phyloP scores from a whole-genome alignment of 352 stramenopile genomes.

The Albugo laibachii region DNA sequence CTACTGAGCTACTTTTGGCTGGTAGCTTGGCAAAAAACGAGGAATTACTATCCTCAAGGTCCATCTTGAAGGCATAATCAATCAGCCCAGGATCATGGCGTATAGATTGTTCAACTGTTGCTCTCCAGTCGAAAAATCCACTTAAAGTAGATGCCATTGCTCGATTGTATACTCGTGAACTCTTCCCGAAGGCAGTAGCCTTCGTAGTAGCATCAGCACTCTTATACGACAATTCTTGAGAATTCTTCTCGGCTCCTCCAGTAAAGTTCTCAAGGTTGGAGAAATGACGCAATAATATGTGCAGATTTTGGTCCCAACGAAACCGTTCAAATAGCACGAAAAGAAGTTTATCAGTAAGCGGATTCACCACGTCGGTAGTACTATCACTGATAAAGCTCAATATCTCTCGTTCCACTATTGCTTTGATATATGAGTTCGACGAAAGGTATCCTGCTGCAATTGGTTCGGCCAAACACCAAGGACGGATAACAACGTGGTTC shows the following conservation, averaged over 20 bases:
- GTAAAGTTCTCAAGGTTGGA: too few relatives aligned
- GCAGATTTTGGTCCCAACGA: not conserved
- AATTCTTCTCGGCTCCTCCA: too few relatives aligned
- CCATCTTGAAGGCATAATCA: constrained; percentile 34
- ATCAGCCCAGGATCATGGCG: constrained; percentile 28
- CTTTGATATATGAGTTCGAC: not conserved
- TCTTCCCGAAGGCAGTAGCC: too few relatives aligned
- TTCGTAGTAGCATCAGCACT: too few relatives aligned
- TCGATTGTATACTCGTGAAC: too few relatives aligned
- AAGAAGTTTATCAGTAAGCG: not conserved
- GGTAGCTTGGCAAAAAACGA: constrained; percentile 29
- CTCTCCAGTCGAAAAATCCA: constrained; percentile 28
- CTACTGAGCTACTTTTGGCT: constrained; percentile 20
- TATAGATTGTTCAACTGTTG: constrained; percentile 28
- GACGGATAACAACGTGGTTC: constrained; percentile 17
- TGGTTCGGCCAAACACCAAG: constrained; percentile 26
- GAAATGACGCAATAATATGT: too few relatives aligned
- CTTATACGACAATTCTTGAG: too few relatives aligned
- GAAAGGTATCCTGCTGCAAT: constrained; percentile 15
- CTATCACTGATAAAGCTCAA: too few relatives aligned
- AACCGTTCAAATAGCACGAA: not conserved
- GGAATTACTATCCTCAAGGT: constrained; percentile 12
- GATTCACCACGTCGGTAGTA: not conserved
- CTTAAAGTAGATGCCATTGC: constrained; percentile 25
- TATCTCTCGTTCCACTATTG: not conserved